phyloP scores from a whole-genome alignment of 305 asterid species.

The Lippia alba region DNA sequence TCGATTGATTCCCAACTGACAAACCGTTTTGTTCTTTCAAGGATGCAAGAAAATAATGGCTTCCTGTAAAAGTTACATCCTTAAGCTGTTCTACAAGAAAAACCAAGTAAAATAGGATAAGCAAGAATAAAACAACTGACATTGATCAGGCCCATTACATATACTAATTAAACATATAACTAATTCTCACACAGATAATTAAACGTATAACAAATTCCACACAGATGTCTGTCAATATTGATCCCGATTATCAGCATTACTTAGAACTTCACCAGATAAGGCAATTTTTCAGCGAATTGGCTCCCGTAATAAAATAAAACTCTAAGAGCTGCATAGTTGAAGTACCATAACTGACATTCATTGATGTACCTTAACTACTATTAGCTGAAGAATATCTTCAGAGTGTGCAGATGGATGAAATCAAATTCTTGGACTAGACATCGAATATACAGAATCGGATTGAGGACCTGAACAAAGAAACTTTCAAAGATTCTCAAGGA shows the following conservation, averaged over 20 bases:
- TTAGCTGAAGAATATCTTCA: conserved; percentile 50
- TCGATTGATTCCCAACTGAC: conserved; percentile 42
- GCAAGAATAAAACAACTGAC: background rate
- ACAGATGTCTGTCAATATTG: conserved; percentile 45
- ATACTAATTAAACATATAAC: too few relatives aligned
- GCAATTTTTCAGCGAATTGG: background rate
- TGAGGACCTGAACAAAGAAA: conserved; percentile 36
- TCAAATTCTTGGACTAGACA: conserved; percentile 40
- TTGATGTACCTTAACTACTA: conserved; percentile 25
- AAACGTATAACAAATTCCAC: too few relatives aligned
- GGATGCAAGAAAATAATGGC: conserved; percentile 50
- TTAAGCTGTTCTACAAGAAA: conserved; percentile 60
- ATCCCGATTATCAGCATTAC: conserved; percentile 24
- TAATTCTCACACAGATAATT: conserved; percentile 19
- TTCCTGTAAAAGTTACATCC: conserved; percentile 60
- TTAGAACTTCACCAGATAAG: conserved; percentile 11
- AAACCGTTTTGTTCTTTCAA: conserved; percentile 69
- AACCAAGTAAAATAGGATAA: conserved; percentile 34
- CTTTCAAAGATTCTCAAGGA: conserved; percentile 58
- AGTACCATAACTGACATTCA: conserved; percentile 48
- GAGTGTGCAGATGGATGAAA: conserved; percentile 54
- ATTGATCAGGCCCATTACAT: too few relatives aligned
- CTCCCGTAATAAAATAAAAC: conserved; percentile 18
- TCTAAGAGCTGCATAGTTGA: conserved; percentile 9
- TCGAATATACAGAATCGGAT: conserved; percentile 35